Percentiles rank a stretch among this genome's conserved stretches.
phyloP scores from a whole-genome alignment of 768 basidiomycete genomes.

The Lactifluus pinguis region DNA sequence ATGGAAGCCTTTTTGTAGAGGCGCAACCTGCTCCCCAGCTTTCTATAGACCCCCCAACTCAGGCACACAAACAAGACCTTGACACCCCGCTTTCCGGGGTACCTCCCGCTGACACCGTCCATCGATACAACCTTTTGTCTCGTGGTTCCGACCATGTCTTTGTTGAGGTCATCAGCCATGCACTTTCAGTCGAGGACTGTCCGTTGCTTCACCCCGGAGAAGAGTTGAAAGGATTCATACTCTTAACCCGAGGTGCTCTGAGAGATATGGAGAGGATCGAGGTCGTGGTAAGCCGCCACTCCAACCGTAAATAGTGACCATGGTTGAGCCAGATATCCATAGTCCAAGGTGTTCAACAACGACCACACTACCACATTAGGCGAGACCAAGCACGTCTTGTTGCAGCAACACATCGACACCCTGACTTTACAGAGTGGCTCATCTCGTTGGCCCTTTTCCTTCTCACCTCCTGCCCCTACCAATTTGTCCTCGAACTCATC shows the following conservation, averaged over 20 bases:
- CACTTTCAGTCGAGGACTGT: no score
- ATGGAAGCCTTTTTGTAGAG: neutral
- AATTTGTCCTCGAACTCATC: neutral
- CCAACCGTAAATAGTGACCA: no score
- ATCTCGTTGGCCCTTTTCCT: constrained; percentile 8
- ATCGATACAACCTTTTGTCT: neutral
- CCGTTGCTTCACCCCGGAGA: constrained; percentile 1
- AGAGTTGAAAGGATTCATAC: constrained; percentile 2
- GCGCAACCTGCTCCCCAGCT: neutral
- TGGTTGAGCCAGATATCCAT: neutral
- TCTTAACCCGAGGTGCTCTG: neutral
- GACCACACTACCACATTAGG: neutral
- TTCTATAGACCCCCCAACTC: neutral
- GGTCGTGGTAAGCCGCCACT: constrained; percentile 6
- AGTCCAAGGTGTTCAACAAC: constrained; percentile 1
- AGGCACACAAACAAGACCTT: neutral
- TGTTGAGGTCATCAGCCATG: no score
- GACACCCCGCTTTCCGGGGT: neutral
- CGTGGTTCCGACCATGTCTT: no score
- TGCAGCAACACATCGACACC: neutral
- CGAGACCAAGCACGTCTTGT: constrained; percentile 3
- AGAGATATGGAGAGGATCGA: constrained; percentile 5
- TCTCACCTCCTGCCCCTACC: neutral
- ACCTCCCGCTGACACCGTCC: neutral
- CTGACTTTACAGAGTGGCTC: neutral